Conservation (phyloP, 169 alveolate genomes). For the Ichthyophthirius multifiliis region DNA sequence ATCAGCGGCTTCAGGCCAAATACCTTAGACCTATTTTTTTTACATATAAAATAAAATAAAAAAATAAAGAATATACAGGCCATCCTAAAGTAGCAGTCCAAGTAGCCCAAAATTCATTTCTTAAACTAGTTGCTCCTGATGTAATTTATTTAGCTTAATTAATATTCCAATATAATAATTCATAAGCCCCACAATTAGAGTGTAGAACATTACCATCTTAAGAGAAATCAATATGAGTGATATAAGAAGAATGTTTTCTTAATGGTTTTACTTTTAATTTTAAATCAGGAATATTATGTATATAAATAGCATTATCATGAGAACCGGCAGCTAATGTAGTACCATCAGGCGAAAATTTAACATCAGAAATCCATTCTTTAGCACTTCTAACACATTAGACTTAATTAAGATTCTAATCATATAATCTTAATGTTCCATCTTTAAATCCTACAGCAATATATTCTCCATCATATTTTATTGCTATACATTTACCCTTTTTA, state of each 20-base stretch:
- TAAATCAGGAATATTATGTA: constrained; percentile 55
- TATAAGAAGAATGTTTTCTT: constrained; percentile 61
- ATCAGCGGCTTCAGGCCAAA: constrained; percentile 62
- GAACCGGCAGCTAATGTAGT: constrained; percentile 62
- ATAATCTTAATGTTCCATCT: constrained; percentile 61
- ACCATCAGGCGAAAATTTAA: constrained; percentile 71
- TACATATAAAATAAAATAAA: background rate
- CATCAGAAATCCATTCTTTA: constrained; percentile 60
- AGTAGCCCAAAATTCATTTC: constrained; percentile 79
- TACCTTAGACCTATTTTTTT: constrained; percentile 43
- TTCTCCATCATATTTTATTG: constrained; percentile 54
- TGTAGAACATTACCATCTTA: constrained; percentile 63
- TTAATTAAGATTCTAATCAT: constrained; percentile 42
- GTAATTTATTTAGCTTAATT: constrained; percentile 66
- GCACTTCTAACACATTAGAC: constrained; percentile 30
- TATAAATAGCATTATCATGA: constrained; percentile 65
- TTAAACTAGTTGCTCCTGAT: constrained; percentile 62
- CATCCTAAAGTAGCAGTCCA: constrained; percentile 84
- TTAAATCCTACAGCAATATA: constrained; percentile 68
- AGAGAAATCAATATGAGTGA: constrained; percentile 80
- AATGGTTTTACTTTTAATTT: constrained; percentile 40
- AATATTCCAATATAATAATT: constrained; percentile 58
- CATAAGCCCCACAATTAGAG: constrained; percentile 74
- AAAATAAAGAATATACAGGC: constrained; percentile 35
- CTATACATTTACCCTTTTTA: constrained; percentile 59